Base-by-base conservation (phyloP, 306 rosid genomes). In the Alnus glutinosa region DNA sequence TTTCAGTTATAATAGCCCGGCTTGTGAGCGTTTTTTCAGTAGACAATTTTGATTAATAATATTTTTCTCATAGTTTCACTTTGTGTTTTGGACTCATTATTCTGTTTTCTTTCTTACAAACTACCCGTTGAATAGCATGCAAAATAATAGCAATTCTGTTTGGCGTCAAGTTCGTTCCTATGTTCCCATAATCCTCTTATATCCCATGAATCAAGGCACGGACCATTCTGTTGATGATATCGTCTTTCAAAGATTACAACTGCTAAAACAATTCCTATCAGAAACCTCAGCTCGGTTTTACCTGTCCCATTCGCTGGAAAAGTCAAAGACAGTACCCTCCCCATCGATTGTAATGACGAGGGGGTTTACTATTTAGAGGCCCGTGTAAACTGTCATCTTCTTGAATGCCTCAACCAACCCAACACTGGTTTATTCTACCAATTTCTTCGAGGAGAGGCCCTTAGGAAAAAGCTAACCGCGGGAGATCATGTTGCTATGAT, bases 291-390 rank as follows among this genome's bases (percentile, higher is more conserved):
- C 77, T n/a, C 79, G 12, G 4, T 84, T 80, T 77, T 77, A 84
- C n/a, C n/a, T n/a, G n/a, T n/a, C 84, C 87, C 84, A 1, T 71
- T 81, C 7, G 85, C 85, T 0, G 81, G 81, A 30, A 77, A 52
- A 16, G 54, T 77, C 46, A 81, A 32, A 71, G 80, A 70, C 66
- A n/a, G n/a, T n/a, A 49, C 34, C 13, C 51, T 76, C 12, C 70
- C 81, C 18, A 62, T 81, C 4, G 85, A 76, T 44, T 81, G 81
- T 50, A 75, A 75, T 42, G 80, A 81, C 23, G 74, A 70, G 5
- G 81, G 80, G 0, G 74, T 68, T 15, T 30, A 28, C 58, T 81
- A 42, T 34, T 0, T 34, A 19, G 77, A 81, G 30, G 77, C 77
- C 16, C 16, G 8, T 8, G 73, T 46, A 4, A 3, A 16, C 1